These are phyloP conservation scores for Fraxinus greggii DNA, from an alignment of 305 asterid genomes.

Conservation along the genomic window DNA sequence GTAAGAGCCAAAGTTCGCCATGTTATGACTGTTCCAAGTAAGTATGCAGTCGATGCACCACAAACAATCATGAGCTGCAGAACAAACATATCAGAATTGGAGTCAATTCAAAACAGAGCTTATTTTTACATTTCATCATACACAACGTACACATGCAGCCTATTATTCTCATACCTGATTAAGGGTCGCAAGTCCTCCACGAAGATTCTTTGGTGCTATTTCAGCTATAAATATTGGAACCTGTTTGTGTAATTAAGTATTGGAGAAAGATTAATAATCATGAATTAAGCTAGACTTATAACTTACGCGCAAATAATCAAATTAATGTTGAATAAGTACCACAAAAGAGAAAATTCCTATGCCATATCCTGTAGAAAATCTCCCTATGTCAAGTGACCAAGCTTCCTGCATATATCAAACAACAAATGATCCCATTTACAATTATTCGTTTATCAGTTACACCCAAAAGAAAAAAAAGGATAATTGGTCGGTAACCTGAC, in stretches of 20 bases:
- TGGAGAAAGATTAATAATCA: neutral
- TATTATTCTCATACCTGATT: conserved; percentile 54
- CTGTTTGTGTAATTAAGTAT: conserved; percentile 27
- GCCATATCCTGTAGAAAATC: conserved; percentile 87
- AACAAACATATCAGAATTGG: conserved; percentile 2
- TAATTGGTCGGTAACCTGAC: too few relatives aligned
- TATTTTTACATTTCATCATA: neutral
- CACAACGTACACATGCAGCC: neutral
- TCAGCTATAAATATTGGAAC: conserved; percentile 80
- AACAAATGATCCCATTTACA: neutral
- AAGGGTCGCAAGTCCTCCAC: conserved; percentile 82
- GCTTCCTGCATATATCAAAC: conserved; percentile 47
- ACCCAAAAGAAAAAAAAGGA: neutral
- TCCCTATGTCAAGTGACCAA: conserved; percentile 66
- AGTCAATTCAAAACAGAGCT: neutral
- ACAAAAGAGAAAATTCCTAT: conserved; percentile 87
- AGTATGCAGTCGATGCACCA: conserved; percentile 67
- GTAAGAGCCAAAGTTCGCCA: conserved; percentile 77
- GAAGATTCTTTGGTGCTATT: conserved; percentile 78
- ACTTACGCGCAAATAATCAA: neutral
- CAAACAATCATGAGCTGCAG: conserved; percentile 76
- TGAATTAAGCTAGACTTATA: neutral
- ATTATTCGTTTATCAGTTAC: neutral
- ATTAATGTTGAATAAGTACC: conserved; percentile 36
- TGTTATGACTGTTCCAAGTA: conserved; percentile 57